Percentiles rank a stretch among this genome's conserved stretches.
Evolutionary conservation across 306 rosid genomes (phyloP).

Genomic region (Vigna angularis): DNA sequence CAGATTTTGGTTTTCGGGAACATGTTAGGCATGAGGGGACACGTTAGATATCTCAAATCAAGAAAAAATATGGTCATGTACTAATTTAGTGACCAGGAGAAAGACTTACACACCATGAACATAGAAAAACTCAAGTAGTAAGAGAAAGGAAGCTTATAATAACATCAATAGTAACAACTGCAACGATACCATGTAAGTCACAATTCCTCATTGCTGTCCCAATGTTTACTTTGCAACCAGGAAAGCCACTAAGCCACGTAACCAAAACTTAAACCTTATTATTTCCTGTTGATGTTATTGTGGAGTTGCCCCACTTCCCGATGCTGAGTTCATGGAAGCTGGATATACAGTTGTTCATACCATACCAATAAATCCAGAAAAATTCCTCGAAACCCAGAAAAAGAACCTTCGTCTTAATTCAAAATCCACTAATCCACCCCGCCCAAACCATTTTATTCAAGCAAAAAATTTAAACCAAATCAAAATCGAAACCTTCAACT

Average conservation of each 20-base stretch:
- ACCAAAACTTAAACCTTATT: constrained; percentile 14
- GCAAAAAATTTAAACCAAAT: background rate
- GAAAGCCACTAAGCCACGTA: background rate
- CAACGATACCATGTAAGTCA: constrained; percentile 12
- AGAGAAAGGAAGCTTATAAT: background rate
- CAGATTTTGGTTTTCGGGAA: too few species aligned
- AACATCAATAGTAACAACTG: background rate
- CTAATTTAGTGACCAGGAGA: background rate
- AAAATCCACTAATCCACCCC: background rate
- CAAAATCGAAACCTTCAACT: background rate
- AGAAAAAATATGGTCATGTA: constrained; percentile 7
- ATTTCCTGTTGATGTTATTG: background rate
- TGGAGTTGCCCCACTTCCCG: background rate
- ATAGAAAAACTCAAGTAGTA: constrained; percentile 5
- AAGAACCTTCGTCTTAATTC: constrained; percentile 1
- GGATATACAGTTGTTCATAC: background rate
- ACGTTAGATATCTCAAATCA: background rate
- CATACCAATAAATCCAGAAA: constrained; percentile 1
- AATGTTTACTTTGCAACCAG: constrained; percentile 15
- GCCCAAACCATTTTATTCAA: background rate
- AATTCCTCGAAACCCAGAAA: constrained; percentile 7
- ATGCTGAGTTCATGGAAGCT: background rate
- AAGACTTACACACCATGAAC: background rate
- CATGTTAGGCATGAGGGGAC: too few species aligned
- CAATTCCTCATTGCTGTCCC: constrained; percentile 6